Evolutionary conservation across 345 rosid species (phyloP).

Genomic region (Euphorbia lathyris): DNA sequence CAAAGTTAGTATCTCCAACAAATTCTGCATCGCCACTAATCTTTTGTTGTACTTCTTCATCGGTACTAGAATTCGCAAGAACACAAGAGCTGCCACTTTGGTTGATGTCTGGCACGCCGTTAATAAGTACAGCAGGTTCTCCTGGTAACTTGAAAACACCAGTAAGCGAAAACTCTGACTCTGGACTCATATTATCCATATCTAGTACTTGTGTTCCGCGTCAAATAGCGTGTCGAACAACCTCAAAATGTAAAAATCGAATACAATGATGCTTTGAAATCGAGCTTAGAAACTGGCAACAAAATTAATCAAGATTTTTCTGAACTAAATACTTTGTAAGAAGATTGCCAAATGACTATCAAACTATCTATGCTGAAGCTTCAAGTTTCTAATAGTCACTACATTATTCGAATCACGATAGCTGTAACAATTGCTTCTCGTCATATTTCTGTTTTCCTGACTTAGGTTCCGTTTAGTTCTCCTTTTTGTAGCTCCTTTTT

Average conservation of each 20-base stretch:
- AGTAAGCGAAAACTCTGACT: constrained; percentile 25
- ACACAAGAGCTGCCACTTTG: constrained; percentile 15
- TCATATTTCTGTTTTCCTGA: no score
- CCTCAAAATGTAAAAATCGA: neutral
- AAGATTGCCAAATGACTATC: neutral
- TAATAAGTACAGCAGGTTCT: constrained; percentile 76
- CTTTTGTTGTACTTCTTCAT: constrained; percentile 18
- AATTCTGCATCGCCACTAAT: neutral
- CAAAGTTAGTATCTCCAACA: constrained; percentile 38
- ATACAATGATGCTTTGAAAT: neutral
- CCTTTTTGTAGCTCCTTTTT: no score
- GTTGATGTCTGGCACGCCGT: constrained; percentile 60
- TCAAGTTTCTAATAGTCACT: neutral
- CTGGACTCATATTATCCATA: constrained; percentile 14
- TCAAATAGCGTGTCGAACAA: neutral
- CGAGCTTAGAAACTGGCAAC: neutral
- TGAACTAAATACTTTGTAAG: neutral
- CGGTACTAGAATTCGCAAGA: constrained; percentile 15
- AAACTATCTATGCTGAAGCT: neutral
- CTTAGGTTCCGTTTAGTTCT: no score
- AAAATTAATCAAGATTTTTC: neutral
- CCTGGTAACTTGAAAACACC: constrained; percentile 56
- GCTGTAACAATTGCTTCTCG: no score
- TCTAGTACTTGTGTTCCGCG: neutral
- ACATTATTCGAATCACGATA: neutral